Evolutionary conservation across 2,329 filamentous ascomycete genomes (phyloP).

Genomic region (Diaporthe velutina): DNA sequence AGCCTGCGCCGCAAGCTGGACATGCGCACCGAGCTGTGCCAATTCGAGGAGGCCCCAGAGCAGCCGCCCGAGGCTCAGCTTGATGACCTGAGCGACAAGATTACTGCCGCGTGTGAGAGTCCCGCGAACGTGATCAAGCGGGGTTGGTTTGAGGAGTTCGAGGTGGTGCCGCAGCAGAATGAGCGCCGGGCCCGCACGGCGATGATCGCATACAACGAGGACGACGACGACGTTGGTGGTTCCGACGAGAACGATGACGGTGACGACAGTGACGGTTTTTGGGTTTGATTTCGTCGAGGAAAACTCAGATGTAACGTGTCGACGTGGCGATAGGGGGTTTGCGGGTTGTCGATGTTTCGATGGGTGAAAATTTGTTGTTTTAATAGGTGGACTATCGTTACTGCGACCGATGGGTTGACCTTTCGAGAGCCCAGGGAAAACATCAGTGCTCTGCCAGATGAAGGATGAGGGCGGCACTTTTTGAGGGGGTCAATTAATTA

Average conservation of each 20-base stretch:
- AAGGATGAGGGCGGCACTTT: neutral
- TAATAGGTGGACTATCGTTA: neutral
- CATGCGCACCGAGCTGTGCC: conserved; percentile 30
- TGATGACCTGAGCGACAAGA: conserved; percentile 41
- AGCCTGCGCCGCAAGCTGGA: conserved; percentile 35
- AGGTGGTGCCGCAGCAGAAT: conserved; percentile 6
- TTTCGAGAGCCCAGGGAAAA: neutral
- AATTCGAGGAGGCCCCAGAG: neutral
- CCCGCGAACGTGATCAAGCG: conserved; percentile 41
- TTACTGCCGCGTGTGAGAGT: conserved; percentile 43
- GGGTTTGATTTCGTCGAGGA: neutral
- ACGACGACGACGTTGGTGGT: neutral
- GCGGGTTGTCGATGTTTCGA: neutral
- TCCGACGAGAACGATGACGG: neutral
- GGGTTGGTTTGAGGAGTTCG: conserved; percentile 39
- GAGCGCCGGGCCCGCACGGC: neutral
- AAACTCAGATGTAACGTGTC: neutral
- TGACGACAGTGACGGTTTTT: neutral
- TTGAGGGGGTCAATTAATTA: neutral
- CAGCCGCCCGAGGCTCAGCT: neutral
- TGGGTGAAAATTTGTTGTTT: neutral
- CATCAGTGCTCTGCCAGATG: neutral
- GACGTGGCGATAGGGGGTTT: neutral
- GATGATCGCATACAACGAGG: neutral
- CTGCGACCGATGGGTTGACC: neutral